phyloP scores from a whole-genome alignment of 2,329 filamentous ascomycete species.

The Talaromyces islandicus region DNA sequence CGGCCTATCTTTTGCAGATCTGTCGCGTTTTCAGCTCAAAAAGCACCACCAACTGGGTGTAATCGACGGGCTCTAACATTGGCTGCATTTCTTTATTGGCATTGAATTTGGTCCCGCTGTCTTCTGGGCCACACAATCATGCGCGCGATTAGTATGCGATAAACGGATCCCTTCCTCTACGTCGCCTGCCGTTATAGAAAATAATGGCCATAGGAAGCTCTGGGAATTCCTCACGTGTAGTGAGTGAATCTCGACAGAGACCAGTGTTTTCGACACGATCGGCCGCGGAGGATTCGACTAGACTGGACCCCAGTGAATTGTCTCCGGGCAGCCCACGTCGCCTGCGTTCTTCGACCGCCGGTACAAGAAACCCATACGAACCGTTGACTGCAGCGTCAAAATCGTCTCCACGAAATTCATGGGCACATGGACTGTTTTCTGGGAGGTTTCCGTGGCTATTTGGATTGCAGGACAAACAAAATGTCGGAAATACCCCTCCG shows the following conservation, averaged over 20 bases:
- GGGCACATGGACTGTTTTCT: slow-evolving; percentile 16
- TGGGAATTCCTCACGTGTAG: slow-evolving; percentile 15
- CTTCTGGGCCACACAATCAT: neutral
- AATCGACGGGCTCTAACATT: neutral
- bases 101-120: neutral
- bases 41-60: neutral
- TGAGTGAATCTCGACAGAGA: slow-evolving; percentile 27
- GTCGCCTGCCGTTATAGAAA: neutral
- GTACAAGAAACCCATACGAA: slow-evolving; percentile 18
- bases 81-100: neutral
- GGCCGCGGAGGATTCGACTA: slow-evolving; percentile 30
- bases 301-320: slow-evolving; percentile 27
- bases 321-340: slow-evolving; percentile 19
- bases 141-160: neutral
- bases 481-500: slow-evolving; percentile 6
- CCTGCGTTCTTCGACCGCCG: slow-evolving; percentile 15
- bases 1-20: neutral
- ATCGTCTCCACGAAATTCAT: slow-evolving; percentile 15
- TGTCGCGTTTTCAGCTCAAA: neutral
- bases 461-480: slow-evolving; percentile 10
- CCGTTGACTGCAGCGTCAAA: slow-evolving; percentile 17
- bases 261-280: slow-evolving; percentile 35
- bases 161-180: neutral
- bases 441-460: slow-evolving; percentile 22
- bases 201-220: slow-evolving; percentile 18